A percentile compares a stretch with the other conserved stretches of the same genome.
phyloP scores from a whole-genome alignment of 2,329 filamentous ascomycete genomes.

The Neofusicoccum laricinum region DNA sequence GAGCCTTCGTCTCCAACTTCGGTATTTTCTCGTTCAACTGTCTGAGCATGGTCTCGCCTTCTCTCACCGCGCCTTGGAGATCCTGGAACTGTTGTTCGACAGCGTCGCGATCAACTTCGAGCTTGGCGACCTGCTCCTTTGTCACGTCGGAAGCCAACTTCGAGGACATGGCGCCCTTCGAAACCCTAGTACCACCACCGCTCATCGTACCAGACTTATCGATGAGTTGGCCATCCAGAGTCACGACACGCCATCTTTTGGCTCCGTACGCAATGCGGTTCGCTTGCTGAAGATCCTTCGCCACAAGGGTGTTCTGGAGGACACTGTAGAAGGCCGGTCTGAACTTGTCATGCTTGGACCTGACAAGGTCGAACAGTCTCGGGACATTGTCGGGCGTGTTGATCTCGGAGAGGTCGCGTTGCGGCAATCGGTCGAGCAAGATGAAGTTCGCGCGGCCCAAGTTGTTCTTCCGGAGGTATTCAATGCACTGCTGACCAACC shows the following conservation, averaged over 20 bases:
- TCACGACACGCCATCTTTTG: slow-evolving; percentile 93
- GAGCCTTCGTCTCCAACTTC: slow-evolving; percentile 80
- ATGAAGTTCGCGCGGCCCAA: slow-evolving; percentile 97
- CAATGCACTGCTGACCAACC: slow-evolving; percentile 95
- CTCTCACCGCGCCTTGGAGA: slow-evolving; percentile 79
- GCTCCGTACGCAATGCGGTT: slow-evolving; percentile 96
- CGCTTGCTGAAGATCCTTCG: slow-evolving; percentile 87
- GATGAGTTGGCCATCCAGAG: slow-evolving; percentile 89
- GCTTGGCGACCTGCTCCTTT: slow-evolving; percentile 82
- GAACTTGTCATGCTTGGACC: slow-evolving; percentile 83
- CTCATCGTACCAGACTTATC: slow-evolving; percentile 99
- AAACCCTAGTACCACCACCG: slow-evolving; percentile 86
- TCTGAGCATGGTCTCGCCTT: slow-evolving; percentile 71
- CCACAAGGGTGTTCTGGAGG: slow-evolving; percentile 91
- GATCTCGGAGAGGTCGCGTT: slow-evolving; percentile 73
- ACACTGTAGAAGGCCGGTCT: slow-evolving; percentile 91
- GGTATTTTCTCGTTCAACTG: slow-evolving; percentile 77
- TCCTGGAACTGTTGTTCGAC: slow-evolving; percentile 79
- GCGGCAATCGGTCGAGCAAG: slow-evolving; percentile 80
- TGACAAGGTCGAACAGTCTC: slow-evolving; percentile 87
- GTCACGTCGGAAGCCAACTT: slow-evolving; percentile 85
- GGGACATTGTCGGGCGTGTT: slow-evolving; percentile 90
- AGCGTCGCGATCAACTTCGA: slow-evolving; percentile 81
- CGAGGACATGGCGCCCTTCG: slow-evolving; percentile 93
- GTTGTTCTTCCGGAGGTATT: slow-evolving; percentile 95